Evolutionary conservation across 352 stramenopile genomes (phyloP).

Genomic region (Phytophthora cajani): DNA sequence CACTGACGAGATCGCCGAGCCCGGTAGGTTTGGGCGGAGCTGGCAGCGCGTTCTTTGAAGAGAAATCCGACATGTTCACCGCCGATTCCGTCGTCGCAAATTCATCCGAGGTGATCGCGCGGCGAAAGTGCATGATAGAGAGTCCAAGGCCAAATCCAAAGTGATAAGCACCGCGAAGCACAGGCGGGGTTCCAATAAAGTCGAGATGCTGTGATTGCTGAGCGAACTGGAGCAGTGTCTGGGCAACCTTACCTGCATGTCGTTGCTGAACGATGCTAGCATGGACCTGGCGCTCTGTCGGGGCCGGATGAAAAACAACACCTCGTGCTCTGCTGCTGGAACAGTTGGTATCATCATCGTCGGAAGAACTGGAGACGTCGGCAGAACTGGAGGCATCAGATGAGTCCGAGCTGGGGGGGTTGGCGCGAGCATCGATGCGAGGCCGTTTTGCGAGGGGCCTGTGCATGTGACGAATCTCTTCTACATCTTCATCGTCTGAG

Average conservation of each 20-base stretch:
- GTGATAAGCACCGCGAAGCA: slow-evolving; percentile 7
- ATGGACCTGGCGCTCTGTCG: neutral
- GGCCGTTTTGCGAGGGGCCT: neutral
- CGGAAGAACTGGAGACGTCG: neutral
- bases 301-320: neutral
- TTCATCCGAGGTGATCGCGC: neutral
- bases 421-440: neutral
- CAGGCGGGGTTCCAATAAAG: slow-evolving; percentile 8
- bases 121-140: slow-evolving; percentile 19
- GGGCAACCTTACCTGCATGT: neutral
- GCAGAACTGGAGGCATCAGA: neutral
- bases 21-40: neutral
- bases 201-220: slow-evolving; percentile 21
- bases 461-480: neutral
- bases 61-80: slow-evolving; percentile 20
- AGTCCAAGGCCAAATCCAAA: slow-evolving; percentile 21
- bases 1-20: slow-evolving; percentile 3
- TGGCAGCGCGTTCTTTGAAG: neutral
- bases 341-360: neutral
- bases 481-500: neutral
- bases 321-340: neutral
- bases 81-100: slow-evolving; percentile 1
- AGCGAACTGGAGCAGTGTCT: slow-evolving; percentile 12
- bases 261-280: neutral
- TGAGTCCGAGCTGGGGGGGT: neutral